phyloP scores from a whole-genome alignment of 257 asterid species.

The Cinchona pubescens region DNA sequence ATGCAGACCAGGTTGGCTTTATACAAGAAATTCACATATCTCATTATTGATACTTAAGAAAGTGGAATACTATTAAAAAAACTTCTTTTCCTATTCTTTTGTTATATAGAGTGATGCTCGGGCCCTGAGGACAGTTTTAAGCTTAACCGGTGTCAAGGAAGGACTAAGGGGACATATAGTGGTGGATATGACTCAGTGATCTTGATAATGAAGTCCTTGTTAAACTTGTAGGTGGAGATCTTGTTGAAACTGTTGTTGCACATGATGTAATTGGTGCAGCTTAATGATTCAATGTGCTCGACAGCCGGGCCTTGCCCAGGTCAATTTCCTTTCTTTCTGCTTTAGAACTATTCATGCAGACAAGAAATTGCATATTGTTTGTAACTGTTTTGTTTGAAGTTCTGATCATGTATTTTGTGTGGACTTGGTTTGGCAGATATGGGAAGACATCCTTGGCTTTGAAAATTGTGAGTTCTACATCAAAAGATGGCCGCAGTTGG shows the following conservation, averaged over 20 bases:
- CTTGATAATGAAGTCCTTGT: constrained; percentile 89
- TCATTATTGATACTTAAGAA: constrained; percentile 18
- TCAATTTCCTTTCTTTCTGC: constrained; percentile 24
- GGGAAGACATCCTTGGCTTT: constrained; percentile 96
- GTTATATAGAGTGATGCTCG: constrained; percentile 88
- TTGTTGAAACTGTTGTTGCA: constrained; percentile 92
- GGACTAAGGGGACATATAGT: constrained; percentile 82
- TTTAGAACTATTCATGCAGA: constrained; percentile 1
- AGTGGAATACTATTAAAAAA: constrained; percentile 21
- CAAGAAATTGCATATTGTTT: background rate
- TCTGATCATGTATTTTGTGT: background rate
- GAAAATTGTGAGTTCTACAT: constrained; percentile 90
- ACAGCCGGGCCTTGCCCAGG: constrained; percentile 98
- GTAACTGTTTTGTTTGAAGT: background rate
- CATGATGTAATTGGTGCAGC: constrained; percentile 92
- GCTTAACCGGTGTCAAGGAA: constrained; percentile 90
- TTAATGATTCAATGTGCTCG: constrained; percentile 95
- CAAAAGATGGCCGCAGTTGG: constrained; percentile 78
- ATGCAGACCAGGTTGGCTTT: constrained; percentile 74
- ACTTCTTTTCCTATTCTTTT: constrained; percentile 10
- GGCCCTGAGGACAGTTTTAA: constrained; percentile 82
- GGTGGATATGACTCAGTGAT: constrained; percentile 87
- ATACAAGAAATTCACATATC: constrained; percentile 22
- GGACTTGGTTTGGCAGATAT: constrained; percentile 51
- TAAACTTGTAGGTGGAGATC: constrained; percentile 85